Evolutionary conservation across 805 yeast genomes (phyloP).

Genomic region (Candida fluviatilis): DNA sequence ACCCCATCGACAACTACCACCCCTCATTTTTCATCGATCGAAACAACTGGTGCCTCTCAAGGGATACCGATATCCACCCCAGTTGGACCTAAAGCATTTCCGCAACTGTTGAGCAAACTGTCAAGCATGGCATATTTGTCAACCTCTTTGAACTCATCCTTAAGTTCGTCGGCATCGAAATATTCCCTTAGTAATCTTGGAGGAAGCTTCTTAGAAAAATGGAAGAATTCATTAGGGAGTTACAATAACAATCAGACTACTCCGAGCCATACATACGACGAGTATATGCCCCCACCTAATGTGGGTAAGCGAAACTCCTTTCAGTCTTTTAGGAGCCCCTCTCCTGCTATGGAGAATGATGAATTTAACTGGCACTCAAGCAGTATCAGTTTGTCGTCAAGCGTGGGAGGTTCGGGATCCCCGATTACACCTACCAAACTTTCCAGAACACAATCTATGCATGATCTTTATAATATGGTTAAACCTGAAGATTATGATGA

Average conservation of each 20-base stretch:
- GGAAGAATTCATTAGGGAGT: slow-evolving; percentile 33
- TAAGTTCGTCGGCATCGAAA: slow-evolving; percentile 33
- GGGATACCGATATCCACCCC: slow-evolving; percentile 10
- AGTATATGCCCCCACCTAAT: slow-evolving; percentile 12
- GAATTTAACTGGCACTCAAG: slow-evolving; percentile 20
- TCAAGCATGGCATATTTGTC: slow-evolving; percentile 38
- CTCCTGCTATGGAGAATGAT: slow-evolving; percentile 33
- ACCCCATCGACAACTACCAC: slow-evolving; percentile 21
- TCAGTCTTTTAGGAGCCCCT: slow-evolving; percentile 31
- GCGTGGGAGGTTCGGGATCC: slow-evolving; percentile 1
- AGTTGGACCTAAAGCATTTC: slow-evolving; percentile 7
- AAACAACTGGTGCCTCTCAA: slow-evolving; percentile 12
- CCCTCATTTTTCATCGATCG: slow-evolving; percentile 12
- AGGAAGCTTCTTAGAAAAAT: slow-evolving; percentile 41
- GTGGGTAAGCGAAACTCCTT: slow-evolving; percentile 20
- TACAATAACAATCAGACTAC: slow-evolving; percentile 15
- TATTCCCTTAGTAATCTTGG: slow-evolving; percentile 39
- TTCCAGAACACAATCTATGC: slow-evolving; percentile 35
- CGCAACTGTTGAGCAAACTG: slow-evolving; percentile 29
- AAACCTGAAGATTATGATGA: slow-evolving; percentile 6
- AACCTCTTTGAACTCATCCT: slow-evolving; percentile 36
- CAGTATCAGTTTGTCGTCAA: slow-evolving; percentile 1
- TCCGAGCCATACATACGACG: slow-evolving; percentile 9
- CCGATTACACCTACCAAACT: slow-evolving; percentile 14
- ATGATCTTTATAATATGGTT: slow-evolving; percentile 18